Base-by-base conservation (phyloP, 176 grass and related monocot species). In the Oryza meyeriana region DNA sequence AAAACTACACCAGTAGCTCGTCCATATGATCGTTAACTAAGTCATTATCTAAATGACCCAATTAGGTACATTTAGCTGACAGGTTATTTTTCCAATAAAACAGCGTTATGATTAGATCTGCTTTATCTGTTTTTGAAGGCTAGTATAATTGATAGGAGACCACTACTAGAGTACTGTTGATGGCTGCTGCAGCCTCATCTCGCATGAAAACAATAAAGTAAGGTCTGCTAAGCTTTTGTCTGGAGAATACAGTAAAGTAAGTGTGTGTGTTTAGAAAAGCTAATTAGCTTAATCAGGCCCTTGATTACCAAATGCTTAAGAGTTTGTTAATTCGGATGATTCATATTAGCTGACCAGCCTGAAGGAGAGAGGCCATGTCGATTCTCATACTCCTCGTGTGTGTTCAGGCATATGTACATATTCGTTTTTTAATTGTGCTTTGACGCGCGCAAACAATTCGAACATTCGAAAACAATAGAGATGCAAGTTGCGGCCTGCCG, bases 391-490 rank as follows among this genome's bases (percentile, higher is more conserved):
- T 32, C 28, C 28, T 45, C 22, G 6, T 24, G 64, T 24, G 16
- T 33, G 6, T 71, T 48, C 36, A 47, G 17, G 22, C 36, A 44
- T 78, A 34, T 27, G 36, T n/a, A n/a, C 10, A 64, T 40, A 42
- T 66, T 34, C 2, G 7, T 28, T 64, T 47, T 42, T 62, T 78
- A 29, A 65, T 12, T 72, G 34, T 34, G 16, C 18, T 61, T 26
- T 22, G 25, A 35, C 27, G 14, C 25, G 47, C 32, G 81, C 52
- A 70, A 78, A 81, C 40, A 79, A 61, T 18, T 68, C 9, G 72
- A 61, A 44, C 83, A 42, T 78, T 83, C 83, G 66, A 61, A 74
- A 50, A 50, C 58, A 68, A 58, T 32, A 67, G 5, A 26, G 26
- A 45, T 55, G 50, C 28, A 28, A 34, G 32, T 14, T 68, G 82